Percentiles rank a stretch among this genome's conserved stretches.
Conservation (phyloP, 441 rosid species). For the Gossypium gossypioides region DNA sequence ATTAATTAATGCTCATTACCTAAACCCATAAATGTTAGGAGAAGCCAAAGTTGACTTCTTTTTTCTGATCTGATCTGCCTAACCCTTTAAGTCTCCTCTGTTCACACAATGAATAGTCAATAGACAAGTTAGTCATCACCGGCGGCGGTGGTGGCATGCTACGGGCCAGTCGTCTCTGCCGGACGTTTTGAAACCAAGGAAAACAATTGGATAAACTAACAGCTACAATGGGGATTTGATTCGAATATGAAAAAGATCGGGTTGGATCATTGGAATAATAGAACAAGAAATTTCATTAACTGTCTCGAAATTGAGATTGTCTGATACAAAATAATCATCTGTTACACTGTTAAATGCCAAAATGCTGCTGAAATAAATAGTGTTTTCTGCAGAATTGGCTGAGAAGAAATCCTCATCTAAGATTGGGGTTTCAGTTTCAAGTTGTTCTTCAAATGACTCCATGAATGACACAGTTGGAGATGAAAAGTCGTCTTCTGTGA, state of each 20-base stretch:
- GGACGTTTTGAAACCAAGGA: background rate
- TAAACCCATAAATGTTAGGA: background rate
- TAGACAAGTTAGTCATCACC: background rate
- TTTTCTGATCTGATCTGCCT: background rate
- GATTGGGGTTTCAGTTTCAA: slow-evolving; percentile 16
- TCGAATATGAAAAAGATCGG: background rate
- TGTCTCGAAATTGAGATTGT: slow-evolving; percentile 18
- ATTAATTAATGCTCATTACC: background rate
- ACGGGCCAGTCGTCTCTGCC: background rate
- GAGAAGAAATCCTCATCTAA: slow-evolving; percentile 9
- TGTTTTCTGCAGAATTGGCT: slow-evolving; percentile 7
- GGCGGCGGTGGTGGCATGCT: background rate
- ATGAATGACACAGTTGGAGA: background rate
- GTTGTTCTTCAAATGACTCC: slow-evolving; percentile 18
- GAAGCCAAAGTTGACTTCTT: slow-evolving; percentile 12
- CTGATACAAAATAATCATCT: slow-evolving; percentile 17
- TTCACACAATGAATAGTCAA: slow-evolving; percentile 18
- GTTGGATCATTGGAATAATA: background rate
- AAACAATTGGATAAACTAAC: background rate
- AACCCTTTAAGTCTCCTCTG: slow-evolving; percentile 8
- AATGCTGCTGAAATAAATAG: background rate
- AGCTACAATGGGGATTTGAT: too few relatives aligned
- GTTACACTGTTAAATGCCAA: background rate
- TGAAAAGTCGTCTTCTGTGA: slow-evolving; percentile 27
- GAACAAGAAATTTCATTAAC: slow-evolving; percentile 19